phyloP scores from a whole-genome alignment of 2,329 filamentous ascomycete genomes.

The Moelleriella libera region DNA sequence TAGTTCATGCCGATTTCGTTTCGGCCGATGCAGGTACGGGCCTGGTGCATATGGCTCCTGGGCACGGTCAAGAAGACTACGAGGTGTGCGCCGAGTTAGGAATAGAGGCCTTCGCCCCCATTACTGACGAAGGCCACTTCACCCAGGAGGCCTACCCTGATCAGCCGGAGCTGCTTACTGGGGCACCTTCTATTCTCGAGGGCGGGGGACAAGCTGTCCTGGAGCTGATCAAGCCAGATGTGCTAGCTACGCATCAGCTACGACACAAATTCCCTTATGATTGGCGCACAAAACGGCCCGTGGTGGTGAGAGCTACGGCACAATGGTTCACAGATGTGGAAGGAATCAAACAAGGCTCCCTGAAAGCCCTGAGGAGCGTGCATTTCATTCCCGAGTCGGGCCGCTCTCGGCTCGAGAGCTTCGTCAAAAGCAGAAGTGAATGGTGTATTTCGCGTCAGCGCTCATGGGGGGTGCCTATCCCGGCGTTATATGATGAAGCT shows the following conservation, averaged over 20 bases:
- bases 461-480: constrained; percentile 93
- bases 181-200: constrained; percentile 56
- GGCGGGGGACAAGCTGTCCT: constrained; percentile 59
- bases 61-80: constrained; percentile 95
- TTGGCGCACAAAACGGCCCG: constrained; percentile 87
- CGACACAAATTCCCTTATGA: constrained; percentile 95
- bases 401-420: constrained; percentile 63
- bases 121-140: constrained; percentile 70
- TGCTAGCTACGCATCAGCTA: constrained; percentile 58
- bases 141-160: constrained; percentile 66
- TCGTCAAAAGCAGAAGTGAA: constrained; percentile 75
- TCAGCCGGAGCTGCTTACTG: constrained; percentile 47
- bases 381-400: constrained; percentile 67
- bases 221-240: constrained; percentile 46
- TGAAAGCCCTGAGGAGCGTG: constrained; percentile 56
- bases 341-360: constrained; percentile 60
- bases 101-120: constrained; percentile 66
- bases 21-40: constrained; percentile 83
- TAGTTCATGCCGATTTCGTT: constrained; percentile 81
- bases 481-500: constrained; percentile 63
- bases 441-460: constrained; percentile 98
- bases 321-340: constrained; percentile 97
- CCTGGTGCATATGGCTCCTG: constrained; percentile 86
- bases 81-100: constrained; percentile 58
- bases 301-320: constrained; percentile 82